These are phyloP conservation scores for Calcarisporium arbuscula DNA, from an alignment of 2,329 filamentous ascomycete genomes.

Conservation along the genomic window DNA sequence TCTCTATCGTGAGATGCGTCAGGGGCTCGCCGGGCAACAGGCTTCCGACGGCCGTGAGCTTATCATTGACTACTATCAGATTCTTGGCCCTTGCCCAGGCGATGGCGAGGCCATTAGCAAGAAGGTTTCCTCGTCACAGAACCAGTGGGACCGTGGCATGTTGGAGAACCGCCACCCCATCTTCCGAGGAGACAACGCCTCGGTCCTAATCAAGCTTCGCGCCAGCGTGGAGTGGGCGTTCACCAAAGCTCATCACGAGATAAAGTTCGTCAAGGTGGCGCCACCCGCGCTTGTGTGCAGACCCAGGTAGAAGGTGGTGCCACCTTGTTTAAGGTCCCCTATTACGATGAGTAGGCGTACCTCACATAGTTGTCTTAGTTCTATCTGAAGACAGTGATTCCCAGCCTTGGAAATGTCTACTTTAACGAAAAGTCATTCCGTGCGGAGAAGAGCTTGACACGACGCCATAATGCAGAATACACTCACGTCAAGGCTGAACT, in stretches of 20 bases:
- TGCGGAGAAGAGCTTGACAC: slow-evolving; percentile 90
- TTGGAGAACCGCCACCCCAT: slow-evolving; percentile 78
- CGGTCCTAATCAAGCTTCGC: slow-evolving; percentile 80
- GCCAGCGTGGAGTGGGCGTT: slow-evolving; percentile 75
- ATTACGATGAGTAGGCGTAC: background rate
- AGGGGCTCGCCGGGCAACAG: slow-evolving; percentile 67
- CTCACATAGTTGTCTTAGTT: slow-evolving; percentile 61
- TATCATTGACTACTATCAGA: slow-evolving; percentile 79
- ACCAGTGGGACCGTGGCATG: slow-evolving; percentile 45
- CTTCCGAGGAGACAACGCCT: slow-evolving; percentile 73
- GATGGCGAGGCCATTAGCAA: slow-evolving; percentile 88
- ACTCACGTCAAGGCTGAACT: slow-evolving; percentile 93
- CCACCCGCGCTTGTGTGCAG: slow-evolving; percentile 86
- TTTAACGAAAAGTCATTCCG: slow-evolving; percentile 98
- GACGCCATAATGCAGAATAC: slow-evolving; percentile 88
- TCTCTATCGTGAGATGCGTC: slow-evolving; percentile 76
- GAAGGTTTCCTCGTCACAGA: slow-evolving; percentile 50
- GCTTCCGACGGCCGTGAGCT: slow-evolving; percentile 80
- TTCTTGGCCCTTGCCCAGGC: slow-evolving; percentile 70
- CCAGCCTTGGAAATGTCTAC: slow-evolving; percentile 86
- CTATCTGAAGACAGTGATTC: slow-evolving; percentile 89
- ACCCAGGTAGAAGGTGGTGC: slow-evolving; percentile 88
- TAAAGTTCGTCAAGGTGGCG: slow-evolving; percentile 71
- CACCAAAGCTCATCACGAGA: slow-evolving; percentile 66
- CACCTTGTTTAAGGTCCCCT: slow-evolving; percentile 74